Evolutionary conservation across 208 protist genomes (phyloP).

Genomic region (Lotmaria passim): DNA sequence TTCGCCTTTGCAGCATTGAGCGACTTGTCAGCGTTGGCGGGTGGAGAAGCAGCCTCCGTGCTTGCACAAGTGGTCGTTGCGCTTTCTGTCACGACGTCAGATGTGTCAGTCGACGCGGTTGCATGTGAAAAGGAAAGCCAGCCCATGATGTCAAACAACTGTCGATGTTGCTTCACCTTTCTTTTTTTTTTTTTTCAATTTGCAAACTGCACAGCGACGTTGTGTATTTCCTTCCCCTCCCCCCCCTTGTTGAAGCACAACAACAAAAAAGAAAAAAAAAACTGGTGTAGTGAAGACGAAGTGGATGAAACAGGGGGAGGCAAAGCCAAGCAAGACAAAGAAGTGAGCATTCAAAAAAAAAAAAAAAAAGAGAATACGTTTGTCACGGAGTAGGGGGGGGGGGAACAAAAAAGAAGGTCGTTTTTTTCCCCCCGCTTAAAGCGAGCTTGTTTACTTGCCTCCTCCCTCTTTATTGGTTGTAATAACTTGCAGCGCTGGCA

Average conservation of each 20-base stretch:
- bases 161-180: background rate
- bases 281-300: background rate
- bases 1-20: background rate
- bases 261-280: background rate
- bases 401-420: slow-evolving; percentile 3
- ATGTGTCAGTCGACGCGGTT: background rate
- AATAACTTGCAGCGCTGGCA: no score
- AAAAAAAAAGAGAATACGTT: slow-evolving; percentile 19
- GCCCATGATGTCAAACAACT: slow-evolving; percentile 1
- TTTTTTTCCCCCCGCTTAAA: no score
- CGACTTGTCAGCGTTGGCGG: background rate
- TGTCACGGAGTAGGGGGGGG: background rate
- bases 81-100: background rate
- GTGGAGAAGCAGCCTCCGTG: background rate
- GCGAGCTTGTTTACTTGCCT: no score
- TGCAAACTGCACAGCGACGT: background rate
- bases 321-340: no score
- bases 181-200: background rate
- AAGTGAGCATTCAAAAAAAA: slow-evolving; percentile 3
- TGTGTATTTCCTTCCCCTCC: no score
- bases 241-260: no score
- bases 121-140: slow-evolving; percentile 12
- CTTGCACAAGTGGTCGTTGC: background rate
- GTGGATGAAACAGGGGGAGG: no score
- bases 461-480: no score